Evolutionary conservation across 345 rosid species (phyloP).

Genomic region (Boechera stricta): DNA sequence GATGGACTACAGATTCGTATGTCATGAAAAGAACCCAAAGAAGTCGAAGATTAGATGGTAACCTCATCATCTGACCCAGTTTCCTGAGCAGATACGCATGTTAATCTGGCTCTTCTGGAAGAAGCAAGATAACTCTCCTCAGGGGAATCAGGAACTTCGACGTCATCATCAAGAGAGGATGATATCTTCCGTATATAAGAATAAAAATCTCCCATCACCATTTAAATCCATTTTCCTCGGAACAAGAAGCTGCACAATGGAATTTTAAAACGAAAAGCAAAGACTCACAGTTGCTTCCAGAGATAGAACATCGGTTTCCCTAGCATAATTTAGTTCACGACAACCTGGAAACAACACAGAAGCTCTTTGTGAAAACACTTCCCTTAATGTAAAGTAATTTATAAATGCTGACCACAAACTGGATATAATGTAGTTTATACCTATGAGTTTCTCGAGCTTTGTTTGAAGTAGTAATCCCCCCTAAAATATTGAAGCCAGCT

Average conservation of each 20-base stretch:
- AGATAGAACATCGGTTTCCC: slow-evolving; percentile 24
- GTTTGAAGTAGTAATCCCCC: slow-evolving; percentile 67
- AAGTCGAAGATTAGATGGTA: neutral
- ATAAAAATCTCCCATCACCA: slow-evolving; percentile 37
- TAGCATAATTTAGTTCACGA: slow-evolving; percentile 35
- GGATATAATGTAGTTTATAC: slow-evolving; percentile 42
- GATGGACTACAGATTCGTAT: neutral
- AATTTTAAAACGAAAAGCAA: neutral
- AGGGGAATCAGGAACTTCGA: slow-evolving; percentile 59
- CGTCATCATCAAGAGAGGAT: slow-evolving; percentile 53
- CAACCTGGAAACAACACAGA: slow-evolving; percentile 46
- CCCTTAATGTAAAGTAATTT: neutral
- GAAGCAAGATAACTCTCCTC: slow-evolving; percentile 45
- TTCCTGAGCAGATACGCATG: slow-evolving; percentile 45
- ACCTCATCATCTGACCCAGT: slow-evolving; percentile 47
- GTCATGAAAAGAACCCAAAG: neutral
- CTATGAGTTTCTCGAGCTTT: slow-evolving; percentile 67
- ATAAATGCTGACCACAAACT: slow-evolving; percentile 2
- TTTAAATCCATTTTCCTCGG: neutral
- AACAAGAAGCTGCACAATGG: slow-evolving; percentile 14
- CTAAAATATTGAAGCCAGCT: slow-evolving; percentile 47
- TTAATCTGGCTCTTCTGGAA: slow-evolving; percentile 40
- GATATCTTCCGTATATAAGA: slow-evolving; percentile 41
- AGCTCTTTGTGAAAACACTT: neutral
- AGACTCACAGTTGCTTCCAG: slow-evolving; percentile 50